Evolutionary conservation across 176 grass and related monocot genomes (phyloP), one percentile per base, ranked within the genome.

Genomic region (Elaeis guineensis): DNA sequence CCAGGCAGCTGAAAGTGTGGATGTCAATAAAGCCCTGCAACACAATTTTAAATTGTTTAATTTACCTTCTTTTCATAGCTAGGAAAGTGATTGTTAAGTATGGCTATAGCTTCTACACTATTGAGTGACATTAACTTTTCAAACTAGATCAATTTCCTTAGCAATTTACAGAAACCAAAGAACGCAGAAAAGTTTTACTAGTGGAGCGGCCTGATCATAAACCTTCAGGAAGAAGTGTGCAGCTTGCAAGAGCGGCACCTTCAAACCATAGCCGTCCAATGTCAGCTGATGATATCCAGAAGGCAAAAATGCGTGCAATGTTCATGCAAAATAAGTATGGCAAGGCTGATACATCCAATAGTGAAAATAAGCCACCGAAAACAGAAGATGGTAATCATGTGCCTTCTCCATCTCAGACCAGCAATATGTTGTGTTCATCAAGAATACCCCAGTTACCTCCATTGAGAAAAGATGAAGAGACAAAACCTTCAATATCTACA

Each of bases 221-320:
- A 79, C 57, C 69, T 52, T n/a, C 63, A 2, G 76, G 69, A 29
- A 85, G 80, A 83, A 85, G 66, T 75, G 69, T 16, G 63, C 79
- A 82, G 51, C 65, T 76, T 77, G 70, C 75, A 17, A 79, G 81
- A 70, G 76, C 70, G 49, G 66, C n/a, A 59, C 61, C 71, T 30
- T 66, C 70, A 64, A 92, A 80, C 69, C 85, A 79, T 63, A 85
- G 84, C 52, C 80, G 87, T 26, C 93, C 93, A 6, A 71, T 98
- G 53, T 98, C 87, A 75, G 81, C 93, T 57, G 93, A 98, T 80
- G 93, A 98, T 79, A 98, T 98, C 52, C 93, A 98, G 57, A 98
- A 98, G 49, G 93, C 93, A 68, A 98, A 98, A 71, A 80, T 86
- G 81, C 87, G 93, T 57, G 93, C 93, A n/a, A 86, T 90, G 76